phyloP scores from a whole-genome alignment of 2,329 filamentous ascomycete genomes.

The Phaeoacremonium minimum region DNA sequence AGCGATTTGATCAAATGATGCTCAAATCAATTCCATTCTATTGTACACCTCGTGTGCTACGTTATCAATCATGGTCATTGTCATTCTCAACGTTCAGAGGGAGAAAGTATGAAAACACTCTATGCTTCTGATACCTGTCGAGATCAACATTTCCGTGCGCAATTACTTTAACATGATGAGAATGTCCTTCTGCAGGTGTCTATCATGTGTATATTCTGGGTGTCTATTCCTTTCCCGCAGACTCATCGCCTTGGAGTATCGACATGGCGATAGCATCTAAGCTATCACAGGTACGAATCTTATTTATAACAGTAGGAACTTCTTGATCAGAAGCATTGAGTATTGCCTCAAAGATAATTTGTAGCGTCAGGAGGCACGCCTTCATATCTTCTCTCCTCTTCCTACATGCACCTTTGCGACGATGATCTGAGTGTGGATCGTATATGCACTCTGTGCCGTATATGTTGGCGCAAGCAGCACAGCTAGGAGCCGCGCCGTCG shows the following conservation, averaged over 20 bases:
- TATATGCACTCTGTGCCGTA: constrained; percentile 90
- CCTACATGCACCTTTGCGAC: constrained; percentile 93
- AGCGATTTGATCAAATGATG: too few species aligned
- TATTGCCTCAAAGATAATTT: constrained; percentile 90
- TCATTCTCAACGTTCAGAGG: too few species aligned
- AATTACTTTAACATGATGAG: too few species aligned
- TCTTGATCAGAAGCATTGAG: constrained; percentile 87
- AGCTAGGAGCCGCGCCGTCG: constrained; percentile 86
- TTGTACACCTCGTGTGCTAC: too few species aligned
- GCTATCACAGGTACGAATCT: constrained; percentile 81
- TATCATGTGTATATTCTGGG: too few species aligned
- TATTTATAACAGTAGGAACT: constrained; percentile 71
- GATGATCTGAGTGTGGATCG: constrained; percentile 93
- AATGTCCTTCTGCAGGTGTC: too few species aligned
- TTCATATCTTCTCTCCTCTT: constrained; percentile 88
- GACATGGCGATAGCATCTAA: constrained; percentile 52
- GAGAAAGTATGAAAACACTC: too few species aligned
- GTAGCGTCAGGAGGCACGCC: constrained; percentile 79
- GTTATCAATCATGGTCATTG: too few species aligned
- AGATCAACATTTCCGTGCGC: too few species aligned
- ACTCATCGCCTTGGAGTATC: constrained; percentile 36
- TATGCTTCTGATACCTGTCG: too few species aligned
- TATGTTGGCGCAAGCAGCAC: constrained; percentile 92
- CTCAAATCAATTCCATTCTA: too few species aligned
- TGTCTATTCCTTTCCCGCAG: constrained; percentile 29